A percentile compares a stretch with the other conserved stretches of the same genome.
Conservation (phyloP, 192 early-diverging fungal genomes). For the Entophlyctis helioformis region DNA sequence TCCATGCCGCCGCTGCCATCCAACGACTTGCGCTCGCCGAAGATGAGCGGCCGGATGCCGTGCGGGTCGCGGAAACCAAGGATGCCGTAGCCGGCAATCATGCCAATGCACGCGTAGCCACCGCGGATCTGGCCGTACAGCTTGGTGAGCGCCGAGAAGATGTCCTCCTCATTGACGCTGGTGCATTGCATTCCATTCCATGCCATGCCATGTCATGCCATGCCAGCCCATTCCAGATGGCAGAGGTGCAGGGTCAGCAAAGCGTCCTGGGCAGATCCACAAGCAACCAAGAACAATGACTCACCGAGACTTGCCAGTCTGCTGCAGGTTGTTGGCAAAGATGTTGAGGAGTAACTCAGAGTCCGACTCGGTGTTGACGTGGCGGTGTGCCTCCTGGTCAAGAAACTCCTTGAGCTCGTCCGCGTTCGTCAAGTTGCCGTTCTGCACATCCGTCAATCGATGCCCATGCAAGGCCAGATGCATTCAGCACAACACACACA, state of each 20-base stretch:
- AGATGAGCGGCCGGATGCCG: constrained; percentile 92
- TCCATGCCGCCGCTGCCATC: constrained; percentile 60
- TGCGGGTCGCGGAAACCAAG: constrained; percentile 68
- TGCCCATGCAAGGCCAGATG: too few species aligned
- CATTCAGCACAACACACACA: too few species aligned
- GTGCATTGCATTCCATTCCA: neutral
- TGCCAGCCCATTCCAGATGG: too few species aligned
- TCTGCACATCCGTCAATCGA: constrained; percentile 37
- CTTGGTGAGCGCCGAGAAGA: constrained; percentile 80
- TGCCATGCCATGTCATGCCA: neutral
- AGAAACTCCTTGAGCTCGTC: constrained; percentile 75
- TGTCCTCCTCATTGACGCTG: constrained; percentile 97
- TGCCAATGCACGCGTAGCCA: constrained; percentile 88
- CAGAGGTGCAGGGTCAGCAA: too few species aligned
- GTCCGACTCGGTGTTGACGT: constrained; percentile 99
- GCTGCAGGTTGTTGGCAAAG: constrained; percentile 92
- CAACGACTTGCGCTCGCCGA: constrained; percentile 68
- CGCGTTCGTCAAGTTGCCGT: constrained; percentile 97
- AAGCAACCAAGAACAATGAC: neutral
- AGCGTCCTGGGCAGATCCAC: too few species aligned
- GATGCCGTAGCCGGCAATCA: constrained; percentile 73
- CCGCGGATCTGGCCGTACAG: constrained; percentile 77
- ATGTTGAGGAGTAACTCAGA: constrained; percentile 97
- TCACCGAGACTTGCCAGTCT: constrained; percentile 86
- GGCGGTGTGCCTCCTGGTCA: constrained; percentile 92